phyloP scores from a whole-genome alignment of 768 basidiomycete species.

The Lenzites betulinus region DNA sequence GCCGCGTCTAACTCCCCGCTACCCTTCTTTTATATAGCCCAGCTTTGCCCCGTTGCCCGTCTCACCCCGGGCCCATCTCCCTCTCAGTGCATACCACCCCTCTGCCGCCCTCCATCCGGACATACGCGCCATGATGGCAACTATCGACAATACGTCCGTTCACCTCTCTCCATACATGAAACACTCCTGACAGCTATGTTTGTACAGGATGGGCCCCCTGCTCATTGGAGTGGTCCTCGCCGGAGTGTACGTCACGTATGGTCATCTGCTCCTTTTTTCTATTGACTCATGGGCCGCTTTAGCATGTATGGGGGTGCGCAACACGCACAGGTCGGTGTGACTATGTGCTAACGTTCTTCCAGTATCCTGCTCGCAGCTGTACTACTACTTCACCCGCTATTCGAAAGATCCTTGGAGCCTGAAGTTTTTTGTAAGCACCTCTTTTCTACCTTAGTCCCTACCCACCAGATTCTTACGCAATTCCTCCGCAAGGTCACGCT shows the following conservation, averaged over 20 bases:
- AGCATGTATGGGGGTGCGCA: slow-evolving; percentile 56
- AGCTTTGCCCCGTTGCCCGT: not conserved
- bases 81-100: not conserved
- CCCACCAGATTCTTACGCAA: not conserved
- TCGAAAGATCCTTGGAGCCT: slow-evolving; percentile 9
- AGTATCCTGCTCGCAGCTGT: slow-evolving; percentile 61
- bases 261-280: not conserved
- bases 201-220: slow-evolving; percentile 51
- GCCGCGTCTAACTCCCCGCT: not conserved
- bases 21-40: not conserved
- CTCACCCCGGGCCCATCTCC: not conserved
- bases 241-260: slow-evolving; percentile 43
- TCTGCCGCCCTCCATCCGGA: not conserved
- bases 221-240: slow-evolving; percentile 52
- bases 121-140: slow-evolving; percentile 9
- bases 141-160: slow-evolving; percentile 20
- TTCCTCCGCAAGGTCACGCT: slow-evolving; percentile 13
- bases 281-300: not conserved
- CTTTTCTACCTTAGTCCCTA: not conserved
- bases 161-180: not conserved
- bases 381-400: slow-evolving; percentile 49
- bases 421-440: slow-evolving; percentile 3
- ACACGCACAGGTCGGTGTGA: not conserved
- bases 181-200: not conserved
- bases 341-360: not conserved